These are phyloP conservation scores for Cardamine resedifolia DNA, from an alignment of 345 rosid genomes.

Conservation along the genomic window DNA sequence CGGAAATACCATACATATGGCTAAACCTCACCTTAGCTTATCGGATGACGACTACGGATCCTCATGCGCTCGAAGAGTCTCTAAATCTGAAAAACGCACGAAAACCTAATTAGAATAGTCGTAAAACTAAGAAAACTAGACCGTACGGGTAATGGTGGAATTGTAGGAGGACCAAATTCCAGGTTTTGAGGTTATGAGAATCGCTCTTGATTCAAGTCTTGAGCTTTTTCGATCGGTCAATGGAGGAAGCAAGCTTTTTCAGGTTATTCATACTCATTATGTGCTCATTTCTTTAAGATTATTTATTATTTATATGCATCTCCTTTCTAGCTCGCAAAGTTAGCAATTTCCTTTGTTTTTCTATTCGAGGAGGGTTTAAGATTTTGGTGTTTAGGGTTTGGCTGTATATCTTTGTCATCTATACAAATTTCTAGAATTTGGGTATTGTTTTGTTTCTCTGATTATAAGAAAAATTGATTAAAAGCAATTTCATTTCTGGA, in stretches of 20 bases:
- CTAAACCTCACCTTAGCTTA: too few relatives aligned
- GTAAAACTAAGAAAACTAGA: too few relatives aligned
- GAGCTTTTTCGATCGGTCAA: constrained; percentile 58
- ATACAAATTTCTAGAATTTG: not conserved
- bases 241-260: constrained; percentile 80
- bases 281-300: not conserved
- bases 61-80: too few relatives aligned
- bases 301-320: too few relatives aligned
- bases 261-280: constrained; percentile 51
- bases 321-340: constrained; percentile 27
- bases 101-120: too few relatives aligned
- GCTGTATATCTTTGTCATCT: not conserved
- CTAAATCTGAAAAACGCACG: too few relatives aligned
- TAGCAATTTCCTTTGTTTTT: constrained; percentile 3
- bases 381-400: constrained; percentile 24
- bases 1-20: too few relatives aligned
- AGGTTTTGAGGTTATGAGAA: constrained; percentile 54
- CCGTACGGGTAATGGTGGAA: too few relatives aligned
- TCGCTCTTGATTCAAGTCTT: constrained; percentile 63
- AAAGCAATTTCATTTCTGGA: not conserved
- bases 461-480: not conserved
- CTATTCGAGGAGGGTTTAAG: constrained; percentile 22
- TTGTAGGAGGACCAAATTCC: constrained; percentile 43
- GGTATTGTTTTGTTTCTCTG: not conserved
- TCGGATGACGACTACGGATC: too few relatives aligned